These are phyloP conservation scores for Fomes fomentarius DNA, from an alignment of 1,284 basidiomycete species.

Conservation along the genomic window DNA sequence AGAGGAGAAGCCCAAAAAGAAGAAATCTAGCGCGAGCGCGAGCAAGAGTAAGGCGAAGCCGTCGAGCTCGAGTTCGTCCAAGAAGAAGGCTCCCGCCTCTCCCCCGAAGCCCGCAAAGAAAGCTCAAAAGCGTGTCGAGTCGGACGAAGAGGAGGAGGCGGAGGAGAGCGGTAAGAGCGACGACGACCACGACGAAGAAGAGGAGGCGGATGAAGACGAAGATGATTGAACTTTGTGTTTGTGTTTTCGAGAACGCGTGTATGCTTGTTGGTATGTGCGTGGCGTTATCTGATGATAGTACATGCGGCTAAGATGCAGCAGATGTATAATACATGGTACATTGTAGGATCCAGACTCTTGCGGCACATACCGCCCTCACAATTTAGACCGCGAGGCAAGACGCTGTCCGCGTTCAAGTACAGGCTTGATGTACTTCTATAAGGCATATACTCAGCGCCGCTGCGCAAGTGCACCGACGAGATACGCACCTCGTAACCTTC, in stretches of 20 bases:
- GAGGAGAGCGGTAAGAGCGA: slow-evolving; percentile 19
- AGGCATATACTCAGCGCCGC: background rate
- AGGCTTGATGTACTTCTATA: slow-evolving; percentile 30
- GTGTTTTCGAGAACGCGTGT: background rate
- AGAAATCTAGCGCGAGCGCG: slow-evolving; percentile 14
- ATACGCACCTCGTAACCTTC: slow-evolving; percentile 55
- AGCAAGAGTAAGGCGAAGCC: slow-evolving; percentile 11
- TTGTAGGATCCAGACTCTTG: background rate
- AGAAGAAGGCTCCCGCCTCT: slow-evolving; percentile 20
- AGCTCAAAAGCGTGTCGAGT: slow-evolving; percentile 30
- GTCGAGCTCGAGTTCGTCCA: slow-evolving; percentile 14
- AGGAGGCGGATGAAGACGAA: slow-evolving; percentile 21
- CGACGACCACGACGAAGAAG: slow-evolving; percentile 30
- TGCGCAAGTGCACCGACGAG: too few relatives aligned
- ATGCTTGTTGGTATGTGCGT: background rate
- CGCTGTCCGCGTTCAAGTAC: slow-evolving; percentile 49
- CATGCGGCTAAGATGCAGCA: background rate
- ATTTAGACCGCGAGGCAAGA: slow-evolving; percentile 34
- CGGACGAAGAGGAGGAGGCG: slow-evolving; percentile 30
- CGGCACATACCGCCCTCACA: slow-evolving; percentile 16
- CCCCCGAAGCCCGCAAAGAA: slow-evolving; percentile 19
- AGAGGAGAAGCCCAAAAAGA: slow-evolving; percentile 26
- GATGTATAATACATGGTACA: slow-evolving; percentile 2
- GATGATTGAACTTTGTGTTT: slow-evolving; percentile 1
- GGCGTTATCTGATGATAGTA: background rate